A percentile compares a stretch with the other conserved stretches of the same genome.
Evolutionary conservation across 495 filamentous ascomycete genomes (phyloP).

Genomic region (Rhypophila decipiens): DNA sequence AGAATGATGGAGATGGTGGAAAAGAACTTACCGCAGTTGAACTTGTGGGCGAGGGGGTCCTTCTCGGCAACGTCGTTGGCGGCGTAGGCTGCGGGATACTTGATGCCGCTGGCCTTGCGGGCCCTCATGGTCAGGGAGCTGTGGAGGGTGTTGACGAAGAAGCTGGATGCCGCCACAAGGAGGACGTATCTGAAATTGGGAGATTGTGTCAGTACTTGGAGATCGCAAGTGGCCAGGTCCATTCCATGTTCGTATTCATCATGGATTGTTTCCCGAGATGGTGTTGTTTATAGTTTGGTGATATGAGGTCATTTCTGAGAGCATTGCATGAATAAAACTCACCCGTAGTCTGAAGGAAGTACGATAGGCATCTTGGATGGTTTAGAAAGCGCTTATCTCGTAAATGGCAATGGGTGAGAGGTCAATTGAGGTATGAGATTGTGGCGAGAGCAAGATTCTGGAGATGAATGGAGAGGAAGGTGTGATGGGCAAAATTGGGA

Average conservation of each 20-base stretch:
- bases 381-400: not conserved
- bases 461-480: not conserved
- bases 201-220: no score
- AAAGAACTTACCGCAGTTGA: conserved; percentile 40
- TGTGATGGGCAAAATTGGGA: no score
- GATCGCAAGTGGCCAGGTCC: no score
- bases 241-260: no score
- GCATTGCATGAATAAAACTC: no score
- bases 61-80: conserved; percentile 52
- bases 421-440: not conserved
- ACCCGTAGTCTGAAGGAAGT: conserved; percentile 39
- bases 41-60: conserved; percentile 39
- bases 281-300: no score
- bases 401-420: not conserved
- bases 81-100: conserved; percentile 62
- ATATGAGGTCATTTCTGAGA: no score
- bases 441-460: not conserved
- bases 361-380: conserved; percentile 21
- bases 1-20: not conserved
- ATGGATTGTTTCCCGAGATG: no score
- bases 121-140: conserved; percentile 29
- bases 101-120: conserved; percentile 51
- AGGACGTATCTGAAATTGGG: conserved; percentile 59
- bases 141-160: conserved; percentile 53
- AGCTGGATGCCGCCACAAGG: conserved; percentile 50